Evolutionary conservation across 2,329 filamentous ascomycete genomes (phyloP).

Genomic region (Xylaria sp.): DNA sequence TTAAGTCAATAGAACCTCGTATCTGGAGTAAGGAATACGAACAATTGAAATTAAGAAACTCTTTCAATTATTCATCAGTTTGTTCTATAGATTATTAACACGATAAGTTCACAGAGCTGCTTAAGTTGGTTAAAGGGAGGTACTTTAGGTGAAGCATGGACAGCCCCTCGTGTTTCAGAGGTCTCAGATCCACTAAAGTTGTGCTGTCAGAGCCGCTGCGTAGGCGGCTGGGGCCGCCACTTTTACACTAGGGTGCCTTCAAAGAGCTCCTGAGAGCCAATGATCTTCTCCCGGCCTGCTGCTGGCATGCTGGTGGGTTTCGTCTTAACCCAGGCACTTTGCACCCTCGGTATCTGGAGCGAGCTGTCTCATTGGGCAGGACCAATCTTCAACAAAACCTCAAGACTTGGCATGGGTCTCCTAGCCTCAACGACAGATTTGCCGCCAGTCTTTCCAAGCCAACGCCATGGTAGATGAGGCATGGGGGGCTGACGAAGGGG

Average conservation of each 20-base stretch:
- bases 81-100: no score
- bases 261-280: slow-evolving; percentile 23
- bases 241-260: neutral
- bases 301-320: slow-evolving; percentile 33
- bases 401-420: slow-evolving; percentile 3
- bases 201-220: neutral
- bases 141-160: neutral
- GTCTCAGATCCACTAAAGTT: slow-evolving; percentile 13
- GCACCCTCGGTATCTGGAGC: neutral
- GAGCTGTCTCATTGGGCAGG: slow-evolving; percentile 4
- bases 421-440: slow-evolving; percentile 7
- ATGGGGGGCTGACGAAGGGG: slow-evolving; percentile 21
- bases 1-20: no score
- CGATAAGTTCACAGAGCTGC: neutral
- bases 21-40: no score
- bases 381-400: slow-evolving; percentile 7
- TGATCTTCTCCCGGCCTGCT: slow-evolving; percentile 16
- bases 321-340: slow-evolving; percentile 21
- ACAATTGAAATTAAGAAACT: no score
- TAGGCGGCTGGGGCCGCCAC: slow-evolving; percentile 13
- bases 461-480: slow-evolving; percentile 7
- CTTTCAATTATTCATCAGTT: no score
- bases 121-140: neutral
- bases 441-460: slow-evolving; percentile 11
- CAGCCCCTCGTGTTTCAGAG: slow-evolving; percentile 22